A percentile compares a stretch with the other conserved stretches of the same genome.
Evolutionary conservation across 228 moss, liverwort and hornwort genomes (phyloP).

Genomic region (Sphagnum magellanicum): DNA sequence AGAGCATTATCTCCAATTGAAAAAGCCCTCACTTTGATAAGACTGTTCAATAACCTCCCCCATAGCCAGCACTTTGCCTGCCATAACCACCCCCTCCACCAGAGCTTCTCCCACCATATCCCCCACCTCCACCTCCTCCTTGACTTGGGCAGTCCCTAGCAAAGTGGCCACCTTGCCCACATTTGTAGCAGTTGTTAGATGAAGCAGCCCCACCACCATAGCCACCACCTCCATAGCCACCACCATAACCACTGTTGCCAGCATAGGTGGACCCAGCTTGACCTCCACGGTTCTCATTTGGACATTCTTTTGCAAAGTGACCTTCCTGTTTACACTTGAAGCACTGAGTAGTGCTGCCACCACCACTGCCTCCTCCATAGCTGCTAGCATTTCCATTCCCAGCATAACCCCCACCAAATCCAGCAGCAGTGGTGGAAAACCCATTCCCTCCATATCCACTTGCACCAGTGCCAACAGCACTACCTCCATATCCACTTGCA

Average conservation of each 20-base stretch:
- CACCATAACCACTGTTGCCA: conserved; percentile 35
- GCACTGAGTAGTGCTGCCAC: conserved; percentile 43
- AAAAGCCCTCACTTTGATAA: no score
- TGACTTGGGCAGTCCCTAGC: conserved; percentile 81
- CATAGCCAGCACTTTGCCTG: conserved; percentile 27
- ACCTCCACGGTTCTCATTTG: not conserved
- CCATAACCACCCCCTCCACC: conserved; percentile 28
- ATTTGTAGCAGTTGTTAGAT: conserved; percentile 59
- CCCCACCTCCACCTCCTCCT: conserved; percentile 26
- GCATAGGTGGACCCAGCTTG: conserved; percentile 7
- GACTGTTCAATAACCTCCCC: conserved; percentile 33
- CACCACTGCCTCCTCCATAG: conserved; percentile 32
- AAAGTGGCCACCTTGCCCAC: conserved; percentile 92
- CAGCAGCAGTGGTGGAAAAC: no score
- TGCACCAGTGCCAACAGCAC: conserved; percentile 20
- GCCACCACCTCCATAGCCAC: conserved; percentile 40
- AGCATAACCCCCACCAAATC: not conserved
- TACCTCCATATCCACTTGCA: conserved; percentile 28
- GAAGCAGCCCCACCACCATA: not conserved
- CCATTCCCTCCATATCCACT: conserved; percentile 16
- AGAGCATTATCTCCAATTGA: no score
- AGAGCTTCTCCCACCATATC: conserved; percentile 32
- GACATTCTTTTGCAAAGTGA: conserved; percentile 82
- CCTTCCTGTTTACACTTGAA: conserved; percentile 92
- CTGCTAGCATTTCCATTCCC: not conserved